phyloP scores from a whole-genome alignment of 192 early-diverging fungal genomes.

The Coemansia sp. region DNA sequence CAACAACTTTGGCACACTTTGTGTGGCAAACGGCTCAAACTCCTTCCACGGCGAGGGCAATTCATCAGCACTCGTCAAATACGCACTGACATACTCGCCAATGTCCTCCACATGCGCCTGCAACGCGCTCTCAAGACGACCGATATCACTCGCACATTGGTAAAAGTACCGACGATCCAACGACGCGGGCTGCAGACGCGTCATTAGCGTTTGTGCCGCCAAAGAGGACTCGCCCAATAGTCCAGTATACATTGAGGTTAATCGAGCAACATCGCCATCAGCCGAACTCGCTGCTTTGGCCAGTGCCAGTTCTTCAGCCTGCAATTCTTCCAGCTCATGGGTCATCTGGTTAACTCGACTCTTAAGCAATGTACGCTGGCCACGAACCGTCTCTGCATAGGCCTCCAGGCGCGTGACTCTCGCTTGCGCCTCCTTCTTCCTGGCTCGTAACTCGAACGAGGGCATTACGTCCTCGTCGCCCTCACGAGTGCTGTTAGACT shows the following conservation, averaged over 20 bases:
- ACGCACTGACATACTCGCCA: constrained; percentile 12
- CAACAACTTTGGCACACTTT: constrained; percentile 22
- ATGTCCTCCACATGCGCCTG: constrained; percentile 12
- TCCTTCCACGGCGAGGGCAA: constrained; percentile 50
- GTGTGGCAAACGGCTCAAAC: constrained; percentile 38
- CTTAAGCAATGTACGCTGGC: constrained; percentile 25
- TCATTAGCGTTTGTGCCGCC: constrained; percentile 26
- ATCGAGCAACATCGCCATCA: constrained; percentile 37
- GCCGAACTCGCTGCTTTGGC: constrained; percentile 17
- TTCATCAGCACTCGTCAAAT: constrained; percentile 14
- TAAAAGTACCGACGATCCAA: constrained; percentile 26
- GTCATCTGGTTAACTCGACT: constrained; percentile 34
- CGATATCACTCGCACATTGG: constrained; percentile 25
- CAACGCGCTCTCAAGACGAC: constrained; percentile 9
- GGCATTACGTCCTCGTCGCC: constrained; percentile 5
- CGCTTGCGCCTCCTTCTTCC: constrained; percentile 1
- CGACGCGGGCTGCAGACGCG: constrained; percentile 12
- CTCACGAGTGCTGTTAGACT: neutral
- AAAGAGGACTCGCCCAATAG: constrained; percentile 34
- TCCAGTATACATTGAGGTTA: constrained; percentile 27
- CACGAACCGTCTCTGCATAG: constrained; percentile 18
- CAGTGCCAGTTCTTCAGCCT: constrained; percentile 38
- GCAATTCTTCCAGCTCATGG: constrained; percentile 26
- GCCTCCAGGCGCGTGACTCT: constrained; percentile 17
- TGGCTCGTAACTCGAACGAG: constrained; percentile 28